A percentile compares a stretch with the other conserved stretches of the same genome.
These are phyloP conservation scores for Dendrobium catenatum DNA, from an alignment of 106 monocot genomes.

Conservation along the genomic window DNA sequence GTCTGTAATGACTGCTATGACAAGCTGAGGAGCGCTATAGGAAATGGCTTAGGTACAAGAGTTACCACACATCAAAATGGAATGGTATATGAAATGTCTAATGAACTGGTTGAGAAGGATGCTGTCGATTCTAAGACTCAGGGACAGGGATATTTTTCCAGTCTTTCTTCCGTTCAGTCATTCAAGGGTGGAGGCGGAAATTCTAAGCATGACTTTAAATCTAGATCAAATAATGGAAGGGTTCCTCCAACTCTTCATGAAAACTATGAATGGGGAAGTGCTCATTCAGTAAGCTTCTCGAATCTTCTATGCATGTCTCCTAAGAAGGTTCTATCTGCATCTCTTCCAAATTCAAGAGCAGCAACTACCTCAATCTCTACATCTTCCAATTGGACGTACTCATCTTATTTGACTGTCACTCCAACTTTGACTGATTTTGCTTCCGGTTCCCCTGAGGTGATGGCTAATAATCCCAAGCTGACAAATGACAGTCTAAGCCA, in stretches of 20 bases:
- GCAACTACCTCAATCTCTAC: conserved; percentile 7
- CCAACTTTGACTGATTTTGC: too few species aligned
- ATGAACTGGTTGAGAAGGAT: conserved; percentile 29
- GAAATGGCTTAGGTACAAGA: too few species aligned
- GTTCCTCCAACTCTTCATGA: conserved; percentile 4
- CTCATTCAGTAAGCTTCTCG: conserved; percentile 11
- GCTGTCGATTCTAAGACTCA: background rate
- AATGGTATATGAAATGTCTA: background rate
- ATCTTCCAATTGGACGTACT: too few species aligned
- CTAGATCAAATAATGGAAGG: conserved; percentile 4
- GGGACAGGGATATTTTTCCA: background rate
- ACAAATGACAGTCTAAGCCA: too few species aligned
- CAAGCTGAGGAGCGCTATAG: conserved; percentile 21
- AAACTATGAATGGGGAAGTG: conserved; percentile 7
- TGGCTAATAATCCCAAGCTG: too few species aligned
- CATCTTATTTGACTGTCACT: too few species aligned
- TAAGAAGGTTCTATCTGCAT: conserved; percentile 35
- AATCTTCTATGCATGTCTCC: conserved; percentile 14
- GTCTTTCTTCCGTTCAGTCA: conserved; percentile 30
- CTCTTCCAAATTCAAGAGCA: conserved; percentile 33
- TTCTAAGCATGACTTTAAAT: conserved; percentile 12
- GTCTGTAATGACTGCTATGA: conserved; percentile 71
- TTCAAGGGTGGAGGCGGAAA: conserved; percentile 23
- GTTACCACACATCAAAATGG: too few species aligned
- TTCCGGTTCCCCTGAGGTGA: too few species aligned